phyloP scores from a whole-genome alignment of 179 eudicot species.

The Drosera spatulata region DNA sequence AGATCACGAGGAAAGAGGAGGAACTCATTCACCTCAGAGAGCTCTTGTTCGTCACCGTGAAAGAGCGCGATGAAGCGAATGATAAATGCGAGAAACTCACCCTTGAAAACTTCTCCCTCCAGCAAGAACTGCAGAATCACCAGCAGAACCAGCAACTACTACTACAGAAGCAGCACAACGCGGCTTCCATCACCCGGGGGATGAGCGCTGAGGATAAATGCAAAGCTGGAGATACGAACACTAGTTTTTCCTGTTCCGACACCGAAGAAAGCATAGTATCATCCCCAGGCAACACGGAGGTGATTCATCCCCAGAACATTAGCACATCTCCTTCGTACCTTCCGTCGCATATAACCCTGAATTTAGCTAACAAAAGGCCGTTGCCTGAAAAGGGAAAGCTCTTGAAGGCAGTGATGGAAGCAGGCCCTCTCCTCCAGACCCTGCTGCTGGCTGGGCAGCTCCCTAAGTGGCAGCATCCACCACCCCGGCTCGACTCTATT shows the following conservation, averaged over 20 bases:
- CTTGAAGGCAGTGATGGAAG: slow-evolving; percentile 83
- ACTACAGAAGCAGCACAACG: too few species aligned
- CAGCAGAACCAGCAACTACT: slow-evolving; percentile 9
- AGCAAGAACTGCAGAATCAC: slow-evolving; percentile 26
- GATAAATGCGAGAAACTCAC: slow-evolving; percentile 37
- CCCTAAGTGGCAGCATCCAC: slow-evolving; percentile 98
- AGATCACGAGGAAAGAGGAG: slow-evolving; percentile 67
- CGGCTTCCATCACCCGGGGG: slow-evolving; percentile 15
- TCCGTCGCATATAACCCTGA: slow-evolving; percentile 25
- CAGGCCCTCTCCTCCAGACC: slow-evolving; percentile 87
- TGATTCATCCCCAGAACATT: not conserved
- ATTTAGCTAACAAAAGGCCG: slow-evolving; percentile 25
- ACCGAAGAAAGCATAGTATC: slow-evolving; percentile 19
- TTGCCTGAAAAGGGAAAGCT: slow-evolving; percentile 85
- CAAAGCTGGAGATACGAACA: slow-evolving; percentile 10
- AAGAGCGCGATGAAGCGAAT: slow-evolving; percentile 69
- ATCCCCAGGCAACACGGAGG: slow-evolving; percentile 4
- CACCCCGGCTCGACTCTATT: slow-evolving; percentile 60
- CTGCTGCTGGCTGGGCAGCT: slow-evolving; percentile 83
- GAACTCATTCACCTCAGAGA: slow-evolving; percentile 46
- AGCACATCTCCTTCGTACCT: slow-evolving; percentile 5
- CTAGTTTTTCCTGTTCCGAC: slow-evolving; percentile 16
- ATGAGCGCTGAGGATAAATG: slow-evolving; percentile 29
- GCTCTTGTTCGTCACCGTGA: slow-evolving; percentile 36
- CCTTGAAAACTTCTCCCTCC: slow-evolving; percentile 38